Base-by-base conservation (phyloP, 2,329 filamentous ascomycete species). In the Acrocalymma vagum region DNA sequence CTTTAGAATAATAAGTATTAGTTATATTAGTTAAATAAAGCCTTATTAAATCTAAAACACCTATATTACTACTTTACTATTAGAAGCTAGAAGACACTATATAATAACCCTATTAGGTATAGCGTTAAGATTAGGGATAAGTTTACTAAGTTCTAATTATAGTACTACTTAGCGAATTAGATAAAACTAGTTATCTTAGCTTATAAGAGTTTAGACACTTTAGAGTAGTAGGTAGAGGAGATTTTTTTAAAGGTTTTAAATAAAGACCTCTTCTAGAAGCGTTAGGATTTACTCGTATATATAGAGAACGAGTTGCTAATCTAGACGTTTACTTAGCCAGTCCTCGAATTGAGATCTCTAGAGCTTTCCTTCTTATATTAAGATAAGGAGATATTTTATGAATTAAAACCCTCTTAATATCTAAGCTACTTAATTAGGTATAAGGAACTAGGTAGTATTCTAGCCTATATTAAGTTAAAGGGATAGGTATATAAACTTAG, bases 101-200 rank as follows among this genome's bases (percentile, higher is more conserved):
- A 94, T 71, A 90, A 89, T 38, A 79, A 87, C 5, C 92, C 92
- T 2, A 84, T 94, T 63, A 82, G 84, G 29, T 77, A 84, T 32
- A 90, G 90, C 4, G 81, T 96, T 56, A 89, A 94, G 67, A 88
- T 96, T 17, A 82, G 92, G 32, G 86, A 90, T 55, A 91, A 92
- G 69, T 96, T 96, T 64, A 95, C 96, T 53, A 86, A 91, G 51
- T 96, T 96, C 62, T 90, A 96, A 66, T 82, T 85, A 49, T 87
- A 85, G 61, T 86, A 95, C 63, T 96, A 96, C 71, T 96, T 92
- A 1, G 89, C 92, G 42, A 96, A 96, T 63, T 81, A 85, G 25
- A 96, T 96, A 88, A 96, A 95, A 77, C 77, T 96, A 33, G 90
- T 92, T 24, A 84, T 96, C 4, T 72, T 96, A 15, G 92, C 92